Base-by-base conservation (phyloP, 768 basidiomycete genomes). In the Daedaleopsis sinensis region DNA sequence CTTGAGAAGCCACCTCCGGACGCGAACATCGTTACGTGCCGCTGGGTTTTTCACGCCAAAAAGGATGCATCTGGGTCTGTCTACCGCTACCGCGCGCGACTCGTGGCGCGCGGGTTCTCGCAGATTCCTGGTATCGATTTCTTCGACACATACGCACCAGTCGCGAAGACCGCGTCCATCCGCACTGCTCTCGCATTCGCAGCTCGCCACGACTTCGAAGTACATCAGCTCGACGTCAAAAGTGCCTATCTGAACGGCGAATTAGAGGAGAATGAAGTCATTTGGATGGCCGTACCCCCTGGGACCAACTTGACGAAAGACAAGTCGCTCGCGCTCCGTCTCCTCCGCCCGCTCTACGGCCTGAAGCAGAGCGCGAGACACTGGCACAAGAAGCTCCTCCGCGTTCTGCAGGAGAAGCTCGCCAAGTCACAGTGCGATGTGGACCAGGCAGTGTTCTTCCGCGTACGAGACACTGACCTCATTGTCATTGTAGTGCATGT, bases 211-310 rank as follows among this genome's bases (percentile, higher is more conserved):
- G 66, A 69, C 55, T 70, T 69, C 57, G 68, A 72, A 2, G 55
- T 78, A 1, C 67, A 72, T 10, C 74, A 76, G 58, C 50, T 76
- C 16, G 73, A 78, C 55, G 63, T 78, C 21, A 74, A 76, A 37
- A 65, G 66, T 0, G 75, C 71, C 1, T 73, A 68, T 51, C 69
- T 74, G 24, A 65, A 73, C 44, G 63, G 66, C 2, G 58, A 67
- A 3, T 50, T 67, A n/a, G 65, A 72, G n/a, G 65, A 71, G 37
- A 27, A 54, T 10, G 65, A 69, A 50, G 24, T 50, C 42, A 61
- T 65, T 15, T 69, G 59, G 39, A 65, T 69, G 64, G 3, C 23
- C 1, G 7, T 37, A 5, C 67, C 62, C 0, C 65, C 67, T 0
- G 63, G 67, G 9, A 52, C 46, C 19, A 23, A 38, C 2, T n/a